Evolutionary conservation across 208 protist species (phyloP).

Genomic region (Wallacemonas sp.): DNA sequence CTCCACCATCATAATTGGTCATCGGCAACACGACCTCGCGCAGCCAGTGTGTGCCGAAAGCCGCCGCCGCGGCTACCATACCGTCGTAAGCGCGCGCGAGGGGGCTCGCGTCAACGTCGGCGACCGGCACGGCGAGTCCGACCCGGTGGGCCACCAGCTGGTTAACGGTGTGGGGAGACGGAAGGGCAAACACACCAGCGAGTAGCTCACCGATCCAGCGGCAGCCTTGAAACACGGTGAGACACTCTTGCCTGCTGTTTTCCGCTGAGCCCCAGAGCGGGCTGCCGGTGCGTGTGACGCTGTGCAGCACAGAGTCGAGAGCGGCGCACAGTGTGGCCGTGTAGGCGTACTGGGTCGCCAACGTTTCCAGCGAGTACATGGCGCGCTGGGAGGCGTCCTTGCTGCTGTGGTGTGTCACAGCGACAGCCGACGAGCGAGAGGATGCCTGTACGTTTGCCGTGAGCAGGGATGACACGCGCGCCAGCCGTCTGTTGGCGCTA

Average conservation of each 20-base stretch:
- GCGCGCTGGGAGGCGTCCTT: conserved; percentile 59
- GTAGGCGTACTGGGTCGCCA: conserved; percentile 68
- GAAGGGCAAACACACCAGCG: conserved; percentile 21
- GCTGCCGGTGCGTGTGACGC: background rate
- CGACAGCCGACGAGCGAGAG: background rate
- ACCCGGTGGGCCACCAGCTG: conserved; percentile 30
- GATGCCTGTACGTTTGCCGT: background rate
- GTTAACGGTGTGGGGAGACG: conserved; percentile 20
- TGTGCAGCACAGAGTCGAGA: conserved; percentile 15
- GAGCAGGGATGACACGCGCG: conserved; percentile 5
- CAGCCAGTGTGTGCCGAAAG: conserved; percentile 31
- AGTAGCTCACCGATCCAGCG: conserved; percentile 22
- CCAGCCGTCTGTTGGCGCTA: conserved; percentile 38
- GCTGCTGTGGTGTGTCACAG: conserved; percentile 6
- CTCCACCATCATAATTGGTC: background rate
- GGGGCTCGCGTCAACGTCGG: background rate
- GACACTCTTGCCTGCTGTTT: background rate
- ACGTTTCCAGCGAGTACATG: conserved; percentile 45
- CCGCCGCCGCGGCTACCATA: conserved; percentile 41
- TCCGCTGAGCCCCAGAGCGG: too few species aligned
- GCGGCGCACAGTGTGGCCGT: conserved; percentile 23
- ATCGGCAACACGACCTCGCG: background rate
- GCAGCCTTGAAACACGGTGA: background rate
- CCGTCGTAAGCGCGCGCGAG: conserved; percentile 27
- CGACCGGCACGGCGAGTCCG: conserved; percentile 14